Evolutionary conservation across 306 rosid species (phyloP).

Genomic region (Cicer judaicum): DNA sequence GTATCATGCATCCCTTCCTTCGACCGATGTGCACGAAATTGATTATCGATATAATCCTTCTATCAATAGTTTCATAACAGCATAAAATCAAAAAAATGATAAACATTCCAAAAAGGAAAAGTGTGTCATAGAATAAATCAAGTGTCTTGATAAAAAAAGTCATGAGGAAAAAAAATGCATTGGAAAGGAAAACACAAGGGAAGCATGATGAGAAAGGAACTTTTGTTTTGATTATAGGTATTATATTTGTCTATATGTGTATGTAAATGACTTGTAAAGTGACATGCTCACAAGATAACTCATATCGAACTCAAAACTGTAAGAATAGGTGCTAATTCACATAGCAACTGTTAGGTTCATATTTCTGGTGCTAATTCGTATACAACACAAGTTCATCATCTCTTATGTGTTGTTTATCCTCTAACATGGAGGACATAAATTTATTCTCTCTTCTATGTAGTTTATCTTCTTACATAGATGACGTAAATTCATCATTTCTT

Average conservation of each 20-base stretch:
- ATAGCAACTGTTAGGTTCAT: too few species aligned
- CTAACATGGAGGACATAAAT: too few species aligned
- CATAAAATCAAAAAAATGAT: slow-evolving; percentile 10
- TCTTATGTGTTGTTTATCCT: too few species aligned
- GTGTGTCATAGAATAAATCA: background rate
- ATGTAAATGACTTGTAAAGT: background rate
- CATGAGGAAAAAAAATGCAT: background rate
- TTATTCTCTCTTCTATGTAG: too few species aligned
- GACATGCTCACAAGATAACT: too few species aligned
- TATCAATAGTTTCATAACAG: slow-evolving; percentile 41
- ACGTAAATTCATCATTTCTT: too few species aligned
- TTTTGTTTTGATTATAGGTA: background rate
- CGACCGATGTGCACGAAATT: slow-evolving; percentile 69
- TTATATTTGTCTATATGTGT: background rate
- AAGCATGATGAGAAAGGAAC: background rate
- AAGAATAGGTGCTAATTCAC: too few species aligned
- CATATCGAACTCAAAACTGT: too few species aligned
- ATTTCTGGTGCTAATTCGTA: too few species aligned
- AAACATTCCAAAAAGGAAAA: slow-evolving; percentile 2
- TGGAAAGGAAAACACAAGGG: background rate
- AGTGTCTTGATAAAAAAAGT: background rate
- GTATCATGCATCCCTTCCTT: slow-evolving; percentile 77
- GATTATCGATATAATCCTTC: slow-evolving; percentile 85
- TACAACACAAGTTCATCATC: too few species aligned
- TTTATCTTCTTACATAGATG: too few species aligned